A percentile compares a stretch with the other conserved stretches of the same genome.
Evolutionary conservation across 345 rosid species (phyloP).

Genomic region (Salix exigua): DNA sequence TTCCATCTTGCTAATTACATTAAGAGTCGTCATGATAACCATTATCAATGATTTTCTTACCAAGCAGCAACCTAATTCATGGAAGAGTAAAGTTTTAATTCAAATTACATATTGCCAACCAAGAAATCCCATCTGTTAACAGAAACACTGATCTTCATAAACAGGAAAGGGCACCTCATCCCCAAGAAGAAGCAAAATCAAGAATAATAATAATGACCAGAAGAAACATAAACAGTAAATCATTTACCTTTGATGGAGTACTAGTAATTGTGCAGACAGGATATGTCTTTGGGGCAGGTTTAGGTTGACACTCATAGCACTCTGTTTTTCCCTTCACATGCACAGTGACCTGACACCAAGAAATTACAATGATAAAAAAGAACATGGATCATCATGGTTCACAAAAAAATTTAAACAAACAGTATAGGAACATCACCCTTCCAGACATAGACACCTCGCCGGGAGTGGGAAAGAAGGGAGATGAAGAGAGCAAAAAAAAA

Average conservation of each 20-base stretch:
- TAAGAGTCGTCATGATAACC: not conserved
- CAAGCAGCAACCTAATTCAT: not conserved
- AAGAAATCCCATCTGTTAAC: not conserved
- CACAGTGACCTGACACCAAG: slow-evolving; percentile 64
- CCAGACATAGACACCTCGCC: not conserved
- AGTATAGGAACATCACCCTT: not conserved
- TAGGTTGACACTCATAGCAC: slow-evolving; percentile 95
- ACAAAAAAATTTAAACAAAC: slow-evolving; percentile 14
- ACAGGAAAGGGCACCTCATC: not conserved
- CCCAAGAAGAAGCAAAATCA: slow-evolving; percentile 2
- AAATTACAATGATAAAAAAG: slow-evolving; percentile 11
- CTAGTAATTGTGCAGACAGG: slow-evolving; percentile 99
- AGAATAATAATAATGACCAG: not conserved
- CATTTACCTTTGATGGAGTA: slow-evolving; percentile 90
- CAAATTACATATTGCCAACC: not conserved
- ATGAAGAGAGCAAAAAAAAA: not conserved
- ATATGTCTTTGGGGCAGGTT: slow-evolving; percentile 93
- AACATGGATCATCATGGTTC: not conserved
- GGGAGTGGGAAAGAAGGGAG: not conserved
- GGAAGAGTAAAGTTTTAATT: not conserved
- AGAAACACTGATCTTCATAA: not conserved
- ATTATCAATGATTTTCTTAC: not conserved
- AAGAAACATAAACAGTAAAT: not conserved
- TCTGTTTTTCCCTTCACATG: slow-evolving; percentile 92
- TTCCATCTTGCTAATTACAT: not conserved